These are phyloP conservation scores for Geranium brycei DNA, from an alignment of 345 rosid genomes.

Conservation along the genomic window DNA sequence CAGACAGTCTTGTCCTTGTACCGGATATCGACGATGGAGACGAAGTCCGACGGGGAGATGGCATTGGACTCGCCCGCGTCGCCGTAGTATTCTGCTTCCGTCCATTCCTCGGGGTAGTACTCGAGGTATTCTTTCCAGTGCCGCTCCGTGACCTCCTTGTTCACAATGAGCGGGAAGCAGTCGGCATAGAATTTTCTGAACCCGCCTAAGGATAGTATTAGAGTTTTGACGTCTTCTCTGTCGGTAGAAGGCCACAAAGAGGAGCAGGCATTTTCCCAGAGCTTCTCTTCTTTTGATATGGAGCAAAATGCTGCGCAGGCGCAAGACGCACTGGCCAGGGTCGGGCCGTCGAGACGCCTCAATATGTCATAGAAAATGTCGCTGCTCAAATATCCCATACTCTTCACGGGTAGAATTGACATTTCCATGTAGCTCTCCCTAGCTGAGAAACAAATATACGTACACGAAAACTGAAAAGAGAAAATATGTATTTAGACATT, in stretches of 20 bases:
- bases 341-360: slow-evolving; percentile 62
- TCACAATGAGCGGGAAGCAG: slow-evolving; percentile 64
- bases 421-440: slow-evolving; percentile 13
- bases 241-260: slow-evolving; percentile 67
- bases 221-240: slow-evolving; percentile 47
- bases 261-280: slow-evolving; percentile 68
- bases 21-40: slow-evolving; percentile 54
- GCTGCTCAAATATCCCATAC: slow-evolving; percentile 34
- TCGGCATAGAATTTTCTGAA: slow-evolving; percentile 64
- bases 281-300: slow-evolving; percentile 54
- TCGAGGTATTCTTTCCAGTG: slow-evolving; percentile 40
- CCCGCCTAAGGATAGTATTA: slow-evolving; percentile 52
- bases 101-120: slow-evolving; percentile 60
- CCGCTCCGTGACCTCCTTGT: slow-evolving; percentile 45
- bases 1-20: slow-evolving; percentile 46
- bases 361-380: slow-evolving; percentile 65
- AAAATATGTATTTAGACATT: not conserved
- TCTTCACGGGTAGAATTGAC: slow-evolving; percentile 28
- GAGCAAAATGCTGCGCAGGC: slow-evolving; percentile 53
- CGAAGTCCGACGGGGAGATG: slow-evolving; percentile 46
- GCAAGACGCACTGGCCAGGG: slow-evolving; percentile 67
- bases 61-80: slow-evolving; percentile 37
- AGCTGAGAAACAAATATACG: slow-evolving; percentile 3
- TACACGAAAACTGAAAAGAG: not conserved
- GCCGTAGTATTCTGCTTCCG: slow-evolving; percentile 63